Evolutionary conservation across 2,329 filamentous ascomycete species (phyloP).

Genomic region (Fusarium nelsonii): DNA sequence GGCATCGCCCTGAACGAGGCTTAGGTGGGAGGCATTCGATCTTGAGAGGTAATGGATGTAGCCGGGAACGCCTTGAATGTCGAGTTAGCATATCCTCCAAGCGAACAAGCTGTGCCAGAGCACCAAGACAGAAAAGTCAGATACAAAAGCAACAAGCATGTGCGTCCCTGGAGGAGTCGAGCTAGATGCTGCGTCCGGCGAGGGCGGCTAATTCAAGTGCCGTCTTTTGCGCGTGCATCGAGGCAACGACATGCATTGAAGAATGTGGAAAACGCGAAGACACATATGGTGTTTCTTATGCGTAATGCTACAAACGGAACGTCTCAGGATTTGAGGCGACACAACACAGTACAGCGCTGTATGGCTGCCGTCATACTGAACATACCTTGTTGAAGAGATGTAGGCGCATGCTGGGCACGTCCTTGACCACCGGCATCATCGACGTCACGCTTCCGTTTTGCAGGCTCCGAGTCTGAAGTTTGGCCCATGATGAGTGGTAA

Average conservation of each 20-base stretch:
- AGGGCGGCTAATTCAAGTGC: slow-evolving; percentile 25
- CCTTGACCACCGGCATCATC: slow-evolving; percentile 59
- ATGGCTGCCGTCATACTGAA: slow-evolving; percentile 43
- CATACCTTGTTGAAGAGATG: slow-evolving; percentile 59
- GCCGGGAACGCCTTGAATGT: slow-evolving; percentile 39
- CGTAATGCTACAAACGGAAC: slow-evolving; percentile 37
- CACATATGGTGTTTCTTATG: slow-evolving; percentile 11
- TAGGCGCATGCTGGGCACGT: slow-evolving; percentile 58
- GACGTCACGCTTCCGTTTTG: slow-evolving; percentile 63
- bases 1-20: slow-evolving; percentile 65
- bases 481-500: slow-evolving; percentile 55
- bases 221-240: slow-evolving; percentile 18
- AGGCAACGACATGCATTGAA: slow-evolving; percentile 21
- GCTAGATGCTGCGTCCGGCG: slow-evolving; percentile 32
- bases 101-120: slow-evolving; percentile 33
- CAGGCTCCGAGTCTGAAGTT: slow-evolving; percentile 56
- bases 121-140: slow-evolving; percentile 37
- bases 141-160: slow-evolving; percentile 43
- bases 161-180: slow-evolving; percentile 39
- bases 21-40: slow-evolving; percentile 59
- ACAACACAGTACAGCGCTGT: slow-evolving; percentile 32
- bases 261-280: slow-evolving; percentile 15
- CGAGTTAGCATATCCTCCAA: slow-evolving; percentile 42
- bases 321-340: slow-evolving; percentile 37
- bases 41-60: slow-evolving; percentile 68